A percentile compares a stretch with the other conserved stretches of the same genome.
phyloP scores from a whole-genome alignment of 495 filamentous ascomycete genomes.

The Xylaria flabelliformis region DNA sequence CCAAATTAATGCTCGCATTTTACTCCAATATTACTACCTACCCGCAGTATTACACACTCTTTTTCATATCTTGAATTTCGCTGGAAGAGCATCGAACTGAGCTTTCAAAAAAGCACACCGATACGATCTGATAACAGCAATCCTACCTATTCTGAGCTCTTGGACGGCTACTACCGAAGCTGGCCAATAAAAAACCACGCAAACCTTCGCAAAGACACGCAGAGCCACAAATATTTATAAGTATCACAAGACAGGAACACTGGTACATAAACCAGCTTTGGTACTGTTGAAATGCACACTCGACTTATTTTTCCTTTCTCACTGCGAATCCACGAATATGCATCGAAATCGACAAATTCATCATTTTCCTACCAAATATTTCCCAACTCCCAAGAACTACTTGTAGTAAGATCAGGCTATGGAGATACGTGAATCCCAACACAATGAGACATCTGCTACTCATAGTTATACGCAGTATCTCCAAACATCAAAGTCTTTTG shows the following conservation, averaged over 20 bases:
- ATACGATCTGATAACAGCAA: neutral
- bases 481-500: neutral
- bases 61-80: neutral
- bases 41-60: neutral
- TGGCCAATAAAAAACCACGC: neutral
- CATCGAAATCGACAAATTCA: neutral
- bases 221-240: neutral
- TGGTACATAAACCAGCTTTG: neutral
- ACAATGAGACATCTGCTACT: neutral
- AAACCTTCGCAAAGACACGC: neutral
- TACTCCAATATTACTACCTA: neutral
- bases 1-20: neutral
- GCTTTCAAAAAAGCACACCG: neutral
- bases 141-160: neutral
- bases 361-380: neutral
- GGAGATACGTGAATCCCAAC: neutral
- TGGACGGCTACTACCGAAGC: neutral
- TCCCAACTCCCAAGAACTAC: neutral
- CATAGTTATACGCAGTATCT: constrained; percentile 1
- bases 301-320: neutral
- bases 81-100: neutral
- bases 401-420: neutral
- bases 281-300: neutral
- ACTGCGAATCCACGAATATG: neutral
- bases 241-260: neutral